These are phyloP conservation scores for Cladosporium sp. DNA, from an alignment of 2,329 filamentous ascomycete genomes.

Conservation along the genomic window DNA sequence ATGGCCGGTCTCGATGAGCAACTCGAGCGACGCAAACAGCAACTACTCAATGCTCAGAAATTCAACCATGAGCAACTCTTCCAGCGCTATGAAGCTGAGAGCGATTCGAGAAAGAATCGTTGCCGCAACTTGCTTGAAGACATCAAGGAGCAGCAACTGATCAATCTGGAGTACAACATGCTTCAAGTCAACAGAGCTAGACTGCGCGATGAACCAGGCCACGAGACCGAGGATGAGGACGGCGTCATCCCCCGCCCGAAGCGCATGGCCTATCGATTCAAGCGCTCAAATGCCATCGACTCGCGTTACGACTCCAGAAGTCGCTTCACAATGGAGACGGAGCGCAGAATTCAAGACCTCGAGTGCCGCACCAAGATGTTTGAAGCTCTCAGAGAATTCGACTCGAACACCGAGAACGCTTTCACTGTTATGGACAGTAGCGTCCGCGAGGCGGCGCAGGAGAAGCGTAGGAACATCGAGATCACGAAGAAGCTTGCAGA, in stretches of 20 bases:
- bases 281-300: conserved; percentile 21
- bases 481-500: conserved; percentile 31
- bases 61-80: conserved; percentile 36
- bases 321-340: conserved; percentile 23
- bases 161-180: conserved; percentile 28
- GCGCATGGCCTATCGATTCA: conserved; percentile 30
- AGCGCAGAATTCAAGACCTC: conserved; percentile 41
- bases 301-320: conserved; percentile 27
- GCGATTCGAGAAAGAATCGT: conserved; percentile 32
- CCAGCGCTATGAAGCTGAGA: conserved; percentile 34
- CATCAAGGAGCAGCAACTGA: conserved; percentile 25
- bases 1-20: conserved; percentile 49
- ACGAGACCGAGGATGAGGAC: conserved; percentile 45
- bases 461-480: conserved; percentile 32
- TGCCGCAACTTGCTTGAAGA: conserved; percentile 32
- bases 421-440: conserved; percentile 41
- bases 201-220: conserved; percentile 39
- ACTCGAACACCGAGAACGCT: conserved; percentile 16
- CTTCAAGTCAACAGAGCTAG: conserved; percentile 24
- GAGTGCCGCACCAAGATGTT: conserved; percentile 67
- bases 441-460: conserved; percentile 38
- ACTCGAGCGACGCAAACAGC: conserved; percentile 37
- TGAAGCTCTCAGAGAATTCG: conserved; percentile 51
- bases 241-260: conserved; percentile 51
- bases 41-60: conserved; percentile 35